phyloP scores from a whole-genome alignment of 257 asterid genomes.

The Scutellaria minor region DNA sequence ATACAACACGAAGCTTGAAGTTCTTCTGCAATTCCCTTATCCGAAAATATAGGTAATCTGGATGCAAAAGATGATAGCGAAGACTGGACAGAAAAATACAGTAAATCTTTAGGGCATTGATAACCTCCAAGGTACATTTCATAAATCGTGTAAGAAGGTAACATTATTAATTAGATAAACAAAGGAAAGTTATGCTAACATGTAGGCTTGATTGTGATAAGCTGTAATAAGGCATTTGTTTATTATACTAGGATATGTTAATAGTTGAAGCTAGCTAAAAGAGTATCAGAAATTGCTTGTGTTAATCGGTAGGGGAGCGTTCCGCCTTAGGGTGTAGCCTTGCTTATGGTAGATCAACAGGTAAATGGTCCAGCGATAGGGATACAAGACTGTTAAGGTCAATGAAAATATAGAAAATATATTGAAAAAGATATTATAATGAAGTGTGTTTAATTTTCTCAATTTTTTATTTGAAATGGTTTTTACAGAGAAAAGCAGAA shows the following conservation, averaged over 20 bases:
- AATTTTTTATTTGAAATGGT: not conserved
- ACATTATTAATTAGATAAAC: constrained; percentile 1
- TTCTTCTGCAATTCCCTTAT: constrained; percentile 94
- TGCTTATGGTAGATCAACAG: no score
- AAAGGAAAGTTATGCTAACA: not conserved
- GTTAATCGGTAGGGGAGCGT: no score
- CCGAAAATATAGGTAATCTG: constrained; percentile 93
- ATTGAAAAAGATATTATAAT: not conserved
- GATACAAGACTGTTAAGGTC: no score
- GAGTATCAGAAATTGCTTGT: not conserved
- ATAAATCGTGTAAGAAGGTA: not conserved
- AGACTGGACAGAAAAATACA: constrained; percentile 61
- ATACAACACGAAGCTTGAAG: constrained; percentile 81
- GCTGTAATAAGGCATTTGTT: constrained; percentile 10
- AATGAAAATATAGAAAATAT: no score
- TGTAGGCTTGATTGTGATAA: not conserved
- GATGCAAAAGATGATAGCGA: constrained; percentile 96
- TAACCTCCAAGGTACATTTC: constrained; percentile 16
- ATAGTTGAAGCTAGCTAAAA: constrained; percentile 8
- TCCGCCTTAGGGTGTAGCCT: no score
- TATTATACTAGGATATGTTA: not conserved
- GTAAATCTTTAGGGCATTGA: constrained; percentile 22
- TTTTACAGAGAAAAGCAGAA: not conserved
- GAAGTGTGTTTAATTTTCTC: not conserved
- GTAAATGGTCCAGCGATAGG: no score